phyloP scores from a whole-genome alignment of 2,329 filamentous ascomycete species.

The Didymellaceae sp. region DNA sequence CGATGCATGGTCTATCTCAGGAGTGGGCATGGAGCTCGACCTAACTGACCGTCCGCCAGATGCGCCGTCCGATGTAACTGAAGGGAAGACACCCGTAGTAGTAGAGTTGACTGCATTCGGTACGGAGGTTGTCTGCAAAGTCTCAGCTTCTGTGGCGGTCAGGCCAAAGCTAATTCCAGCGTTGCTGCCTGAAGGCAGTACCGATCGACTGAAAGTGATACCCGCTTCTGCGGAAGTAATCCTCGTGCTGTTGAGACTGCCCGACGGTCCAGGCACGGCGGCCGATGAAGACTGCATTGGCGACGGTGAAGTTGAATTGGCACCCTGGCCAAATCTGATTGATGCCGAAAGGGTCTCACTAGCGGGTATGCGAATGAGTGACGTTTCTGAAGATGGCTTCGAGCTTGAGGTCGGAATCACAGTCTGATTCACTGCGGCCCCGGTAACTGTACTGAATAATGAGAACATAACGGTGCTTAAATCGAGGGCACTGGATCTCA shows the following conservation, averaged over 20 bases:
- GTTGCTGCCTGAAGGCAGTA: neutral
- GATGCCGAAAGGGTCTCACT: constrained; percentile 5
- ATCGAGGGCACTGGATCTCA: neutral
- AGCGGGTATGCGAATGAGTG: constrained; percentile 1
- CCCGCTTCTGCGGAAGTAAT: neutral
- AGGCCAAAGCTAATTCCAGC: neutral
- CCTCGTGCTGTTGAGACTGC: neutral
- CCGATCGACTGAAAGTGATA: constrained; percentile 11
- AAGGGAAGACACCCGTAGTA: neutral
- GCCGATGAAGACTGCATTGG: neutral
- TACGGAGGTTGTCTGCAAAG: constrained; percentile 1
- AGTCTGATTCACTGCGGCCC: constrained; percentile 2
- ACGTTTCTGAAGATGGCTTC: neutral
- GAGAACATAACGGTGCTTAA: constrained; percentile 12
- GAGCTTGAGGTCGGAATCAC: neutral
- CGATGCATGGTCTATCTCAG: neutral
- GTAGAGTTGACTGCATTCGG: constrained; percentile 1
- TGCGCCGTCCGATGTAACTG: neutral
- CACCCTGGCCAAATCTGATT: neutral
- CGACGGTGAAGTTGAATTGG: constrained; percentile 1
- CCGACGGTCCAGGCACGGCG: neutral
- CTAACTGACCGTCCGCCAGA: neutral
- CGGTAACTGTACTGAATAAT: constrained; percentile 4
- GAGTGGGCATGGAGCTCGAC: neutral
- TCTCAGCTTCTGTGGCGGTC: constrained; percentile 7